Base-by-base conservation (phyloP, 1,284 basidiomycete species). In the Cystobasidium sp. region DNA sequence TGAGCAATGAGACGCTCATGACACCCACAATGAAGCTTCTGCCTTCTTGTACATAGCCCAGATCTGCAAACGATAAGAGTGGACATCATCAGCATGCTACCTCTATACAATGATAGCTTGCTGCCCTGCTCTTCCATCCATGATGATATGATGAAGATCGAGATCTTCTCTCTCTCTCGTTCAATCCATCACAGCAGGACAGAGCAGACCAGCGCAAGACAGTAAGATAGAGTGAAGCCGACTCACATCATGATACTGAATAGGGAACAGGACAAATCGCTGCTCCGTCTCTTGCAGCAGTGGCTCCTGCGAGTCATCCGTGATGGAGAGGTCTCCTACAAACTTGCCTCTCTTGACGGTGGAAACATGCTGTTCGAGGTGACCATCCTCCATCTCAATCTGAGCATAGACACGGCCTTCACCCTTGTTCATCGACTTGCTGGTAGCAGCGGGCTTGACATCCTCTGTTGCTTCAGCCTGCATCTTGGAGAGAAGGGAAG, bases 261-360 rank as follows among this genome's bases (percentile, higher is more conserved):
- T 81, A 20, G 81, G 81, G 72, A 81, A 81, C 46, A 81, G 74
- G n/a, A 81, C 81, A 63, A 81, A 81, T 16, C 80, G 76, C 56
- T 75, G 75, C 46, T 76, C 78, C 24, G 76, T 78, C 56, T 78
- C 78, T 69, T 80, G 79, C 51, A 81, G 75, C 43, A 81, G 77
- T 16, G 81, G 81, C 77, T 81, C 81, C 61, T 80, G 78, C 56
- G 75, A 68, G 76, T 81, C 80, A 56, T 77, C 77, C 7, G 81
- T 80, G 72, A 81, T 80, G 74, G 74, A 76, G 31, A 78, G 80
- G 74, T 81, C 80, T n/a, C 80, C 80, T 47, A 81, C 80, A 64
- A 80, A 81, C 44, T 79, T 78, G 6, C 74, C 55, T n/a, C 61
- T n/a, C 8, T 53, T 68, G 10, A 44, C 39, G 39, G 20, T 47